Evolutionary conservation across 106 monocot species (phyloP).

Genomic region (Posidonia australis): DNA sequence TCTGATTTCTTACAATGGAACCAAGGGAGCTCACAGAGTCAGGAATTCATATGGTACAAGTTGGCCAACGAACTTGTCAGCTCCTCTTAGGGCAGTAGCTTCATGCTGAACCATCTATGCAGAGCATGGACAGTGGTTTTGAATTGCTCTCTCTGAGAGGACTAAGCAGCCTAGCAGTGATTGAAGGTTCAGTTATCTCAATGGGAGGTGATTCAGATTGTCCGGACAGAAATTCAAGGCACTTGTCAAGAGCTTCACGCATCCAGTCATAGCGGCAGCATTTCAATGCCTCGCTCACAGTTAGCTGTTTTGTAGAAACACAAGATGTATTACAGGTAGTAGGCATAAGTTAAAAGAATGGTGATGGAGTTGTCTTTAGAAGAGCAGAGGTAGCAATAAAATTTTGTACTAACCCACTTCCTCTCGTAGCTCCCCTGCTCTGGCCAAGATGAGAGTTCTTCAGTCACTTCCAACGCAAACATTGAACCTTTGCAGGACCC

Average conservation of each 20-base stretch:
- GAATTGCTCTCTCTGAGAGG: too few relatives aligned
- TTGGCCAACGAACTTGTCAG: too few relatives aligned
- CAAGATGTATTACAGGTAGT: not conserved
- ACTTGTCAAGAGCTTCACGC: slow-evolving; percentile 44
- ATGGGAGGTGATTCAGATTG: not conserved
- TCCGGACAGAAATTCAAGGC: slow-evolving; percentile 12
- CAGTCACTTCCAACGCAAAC: slow-evolving; percentile 59
- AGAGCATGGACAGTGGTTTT: too few relatives aligned
- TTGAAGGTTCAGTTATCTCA: not conserved
- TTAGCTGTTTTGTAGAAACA: slow-evolving; percentile 26
- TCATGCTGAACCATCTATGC: too few relatives aligned
- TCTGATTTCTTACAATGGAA: too few relatives aligned
- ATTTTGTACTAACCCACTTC: slow-evolving; percentile 41
- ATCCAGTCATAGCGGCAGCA: slow-evolving; percentile 83
- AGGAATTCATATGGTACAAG: too few relatives aligned
- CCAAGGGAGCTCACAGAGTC: too few relatives aligned
- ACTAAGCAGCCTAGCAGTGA: too few relatives aligned
- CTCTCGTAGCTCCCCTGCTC: slow-evolving; percentile 42
- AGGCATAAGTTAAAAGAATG: not conserved
- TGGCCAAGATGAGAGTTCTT: slow-evolving; percentile 65
- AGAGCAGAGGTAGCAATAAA: not conserved
- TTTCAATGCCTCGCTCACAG: slow-evolving; percentile 34
- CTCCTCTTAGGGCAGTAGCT: too few relatives aligned
- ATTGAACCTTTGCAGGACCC: slow-evolving; percentile 62
- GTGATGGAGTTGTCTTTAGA: not conserved